Evolutionary conservation across 2,329 filamentous ascomycete species (phyloP).

Genomic region (Phialophora expanda): DNA sequence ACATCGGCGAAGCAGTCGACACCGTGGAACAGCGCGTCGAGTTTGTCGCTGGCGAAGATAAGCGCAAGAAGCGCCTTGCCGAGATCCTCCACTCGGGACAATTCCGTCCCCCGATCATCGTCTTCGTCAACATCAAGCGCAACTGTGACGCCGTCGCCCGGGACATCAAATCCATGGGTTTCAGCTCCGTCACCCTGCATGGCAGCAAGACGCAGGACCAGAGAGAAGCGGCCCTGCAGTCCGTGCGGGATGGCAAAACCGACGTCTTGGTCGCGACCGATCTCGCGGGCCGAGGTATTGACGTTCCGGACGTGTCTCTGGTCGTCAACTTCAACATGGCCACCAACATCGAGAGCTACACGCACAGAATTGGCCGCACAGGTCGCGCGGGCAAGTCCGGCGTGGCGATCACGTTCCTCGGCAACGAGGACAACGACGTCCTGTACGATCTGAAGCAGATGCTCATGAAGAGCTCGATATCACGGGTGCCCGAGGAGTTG

Average conservation of each 20-base stretch:
- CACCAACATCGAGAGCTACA: conserved; percentile 88
- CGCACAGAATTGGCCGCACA: conserved; percentile 93
- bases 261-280: conserved; percentile 95
- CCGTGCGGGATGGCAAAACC: conserved; percentile 78
- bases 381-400: conserved; percentile 97
- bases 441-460: conserved; percentile 95
- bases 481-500: conserved; percentile 88
- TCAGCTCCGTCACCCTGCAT: conserved; percentile 86
- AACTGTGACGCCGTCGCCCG: conserved; percentile 95
- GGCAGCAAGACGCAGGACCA: conserved; percentile 98
- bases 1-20: conserved; percentile 92
- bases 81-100: conserved; percentile 83
- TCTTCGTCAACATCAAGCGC: conserved; percentile 99
- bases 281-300: conserved; percentile 94
- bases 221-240: conserved; percentile 86
- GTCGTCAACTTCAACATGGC: conserved; percentile 99
- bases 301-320: conserved; percentile 89
- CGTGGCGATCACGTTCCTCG: conserved; percentile 94
- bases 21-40: conserved; percentile 98
- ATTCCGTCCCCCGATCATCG: conserved; percentile 89
- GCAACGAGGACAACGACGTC: conserved; percentile 84
- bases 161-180: conserved; percentile 93
- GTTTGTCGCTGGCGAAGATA: conserved; percentile 87
- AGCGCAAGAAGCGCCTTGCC: conserved; percentile 91
- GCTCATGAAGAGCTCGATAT: conserved; percentile 86